Percentiles rank a stretch among this genome's conserved stretches.
Conservation (phyloP, 2,329 filamentous ascomycete species). For the Aureobasidium sp. region DNA sequence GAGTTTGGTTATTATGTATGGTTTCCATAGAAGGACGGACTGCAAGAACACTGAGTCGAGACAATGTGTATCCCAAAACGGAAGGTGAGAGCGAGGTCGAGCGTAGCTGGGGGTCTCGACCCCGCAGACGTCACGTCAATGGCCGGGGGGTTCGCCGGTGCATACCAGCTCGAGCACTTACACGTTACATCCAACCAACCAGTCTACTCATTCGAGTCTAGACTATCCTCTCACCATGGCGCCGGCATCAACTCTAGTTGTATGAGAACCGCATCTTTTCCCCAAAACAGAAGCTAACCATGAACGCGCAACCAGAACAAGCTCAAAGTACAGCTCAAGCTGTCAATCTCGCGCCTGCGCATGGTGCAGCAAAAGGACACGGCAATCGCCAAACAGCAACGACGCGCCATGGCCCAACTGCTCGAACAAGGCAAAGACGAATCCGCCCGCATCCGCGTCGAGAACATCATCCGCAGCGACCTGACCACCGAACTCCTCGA, state of each 20-base stretch:
- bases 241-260: conserved; percentile 23
- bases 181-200: background rate
- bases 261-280: background rate
- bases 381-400: conserved; percentile 76
- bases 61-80: background rate
- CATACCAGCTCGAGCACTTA: background rate
- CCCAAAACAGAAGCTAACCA: background rate
- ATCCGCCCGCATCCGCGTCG: conserved; percentile 86
- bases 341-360: conserved; percentile 78
- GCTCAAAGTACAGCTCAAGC: conserved; percentile 84
- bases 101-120: background rate
- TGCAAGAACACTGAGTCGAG: too few relatives aligned
- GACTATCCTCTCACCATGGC: conserved; percentile 20
- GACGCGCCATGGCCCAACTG: conserved; percentile 83
- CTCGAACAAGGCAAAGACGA: conserved; percentile 82
- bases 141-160: background rate
- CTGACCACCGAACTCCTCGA: conserved; percentile 92
- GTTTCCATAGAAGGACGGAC: too few relatives aligned
- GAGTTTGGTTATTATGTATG: background rate
- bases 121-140: conserved; percentile 2
- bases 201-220: background rate
- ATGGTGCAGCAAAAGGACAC: conserved; percentile 96
- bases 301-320: conserved; percentile 49
- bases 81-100: background rate
- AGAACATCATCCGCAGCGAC: conserved; percentile 96